These are phyloP conservation scores for Berberis vulgaris DNA, from an alignment of 164 flowering plant genomes.

Conservation along the genomic window DNA sequence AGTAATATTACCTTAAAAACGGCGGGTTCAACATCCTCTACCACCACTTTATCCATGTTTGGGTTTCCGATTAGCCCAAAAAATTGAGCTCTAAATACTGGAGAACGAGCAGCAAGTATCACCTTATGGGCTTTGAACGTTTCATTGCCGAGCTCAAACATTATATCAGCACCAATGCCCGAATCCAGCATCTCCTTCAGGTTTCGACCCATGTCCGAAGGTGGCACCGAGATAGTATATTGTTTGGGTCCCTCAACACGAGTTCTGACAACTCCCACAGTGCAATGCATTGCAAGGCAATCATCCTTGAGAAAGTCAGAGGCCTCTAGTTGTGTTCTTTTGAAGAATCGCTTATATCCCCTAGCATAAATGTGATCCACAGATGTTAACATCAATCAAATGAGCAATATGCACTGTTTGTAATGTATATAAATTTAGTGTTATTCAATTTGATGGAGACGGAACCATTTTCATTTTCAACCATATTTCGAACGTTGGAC, in stretches of 20 bases:
- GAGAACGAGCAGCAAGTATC: slow-evolving; percentile 92
- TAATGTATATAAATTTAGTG: too few relatives aligned
- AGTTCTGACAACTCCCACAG: slow-evolving; percentile 84
- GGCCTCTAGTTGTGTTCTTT: slow-evolving; percentile 52
- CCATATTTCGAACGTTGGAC: too few relatives aligned
- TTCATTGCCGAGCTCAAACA: slow-evolving; percentile 67
- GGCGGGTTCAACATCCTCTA: slow-evolving; percentile 66
- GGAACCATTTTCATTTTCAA: background rate
- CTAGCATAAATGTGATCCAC: slow-evolving; percentile 24
- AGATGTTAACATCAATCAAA: background rate
- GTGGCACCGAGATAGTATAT: slow-evolving; percentile 42
- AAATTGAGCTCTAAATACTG: slow-evolving; percentile 88
- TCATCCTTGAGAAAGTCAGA: slow-evolving; percentile 84
- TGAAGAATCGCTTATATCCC: slow-evolving; percentile 90
- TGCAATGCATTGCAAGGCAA: slow-evolving; percentile 72
- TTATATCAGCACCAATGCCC: slow-evolving; percentile 63
- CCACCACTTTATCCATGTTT: slow-evolving; percentile 45
- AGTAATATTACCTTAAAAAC: slow-evolving; percentile 61
- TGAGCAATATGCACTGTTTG: background rate
- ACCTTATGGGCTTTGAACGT: slow-evolving; percentile 76
- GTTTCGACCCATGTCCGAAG: slow-evolving; percentile 68
- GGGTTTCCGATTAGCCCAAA: slow-evolving; percentile 75
- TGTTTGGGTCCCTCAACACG: slow-evolving; percentile 62
- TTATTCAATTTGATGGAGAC: background rate
- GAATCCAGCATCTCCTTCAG: slow-evolving; percentile 51